Conservation (phyloP, 768 basidiomycete species). For the Tylopilus subfusipes region DNA sequence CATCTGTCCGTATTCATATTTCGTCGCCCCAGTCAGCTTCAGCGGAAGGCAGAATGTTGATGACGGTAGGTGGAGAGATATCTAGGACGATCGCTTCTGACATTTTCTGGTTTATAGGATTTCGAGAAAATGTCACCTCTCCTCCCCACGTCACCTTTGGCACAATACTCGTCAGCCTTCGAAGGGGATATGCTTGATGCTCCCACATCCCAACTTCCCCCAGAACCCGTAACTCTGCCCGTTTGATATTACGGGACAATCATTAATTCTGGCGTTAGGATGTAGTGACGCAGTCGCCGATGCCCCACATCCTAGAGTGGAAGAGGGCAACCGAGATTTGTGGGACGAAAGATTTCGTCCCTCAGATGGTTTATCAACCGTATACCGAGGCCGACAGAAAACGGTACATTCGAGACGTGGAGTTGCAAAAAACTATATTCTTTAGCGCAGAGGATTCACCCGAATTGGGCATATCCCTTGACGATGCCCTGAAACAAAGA, state of each 20-base stretch:
- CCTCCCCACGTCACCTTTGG: conserved; percentile 12
- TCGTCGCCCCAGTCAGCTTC: conserved; percentile 12
- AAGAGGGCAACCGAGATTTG: conserved; percentile 18
- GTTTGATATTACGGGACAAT: neutral
- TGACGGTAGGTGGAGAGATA: conserved; percentile 10
- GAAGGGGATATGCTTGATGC: neutral
- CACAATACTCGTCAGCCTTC: neutral
- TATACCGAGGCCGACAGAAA: conserved; percentile 74
- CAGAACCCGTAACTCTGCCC: conserved; percentile 12
- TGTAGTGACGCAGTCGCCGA: conserved; percentile 14
- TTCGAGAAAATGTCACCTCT: conserved; percentile 4
- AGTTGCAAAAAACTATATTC: conserved; percentile 59
- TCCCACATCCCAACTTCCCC: neutral
- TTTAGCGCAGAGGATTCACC: conserved; percentile 53
- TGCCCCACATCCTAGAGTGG: conserved; percentile 29
- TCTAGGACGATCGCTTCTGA: neutral
- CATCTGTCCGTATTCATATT: conserved; percentile 2
- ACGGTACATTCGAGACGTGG: conserved; percentile 71
- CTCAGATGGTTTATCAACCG: conserved; percentile 70
- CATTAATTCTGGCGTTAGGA: conserved; percentile 19
- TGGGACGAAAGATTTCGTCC: conserved; percentile 51
- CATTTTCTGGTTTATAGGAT: conserved; percentile 10
- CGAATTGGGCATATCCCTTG: conserved; percentile 59
- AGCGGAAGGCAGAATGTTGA: neutral
- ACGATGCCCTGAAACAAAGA: conserved; percentile 60